A percentile compares a stretch with the other conserved stretches of the same genome.
These are phyloP conservation scores for Metschnikowia koreensis DNA, from an alignment of 805 yeast genomes.

Conservation along the genomic window DNA sequence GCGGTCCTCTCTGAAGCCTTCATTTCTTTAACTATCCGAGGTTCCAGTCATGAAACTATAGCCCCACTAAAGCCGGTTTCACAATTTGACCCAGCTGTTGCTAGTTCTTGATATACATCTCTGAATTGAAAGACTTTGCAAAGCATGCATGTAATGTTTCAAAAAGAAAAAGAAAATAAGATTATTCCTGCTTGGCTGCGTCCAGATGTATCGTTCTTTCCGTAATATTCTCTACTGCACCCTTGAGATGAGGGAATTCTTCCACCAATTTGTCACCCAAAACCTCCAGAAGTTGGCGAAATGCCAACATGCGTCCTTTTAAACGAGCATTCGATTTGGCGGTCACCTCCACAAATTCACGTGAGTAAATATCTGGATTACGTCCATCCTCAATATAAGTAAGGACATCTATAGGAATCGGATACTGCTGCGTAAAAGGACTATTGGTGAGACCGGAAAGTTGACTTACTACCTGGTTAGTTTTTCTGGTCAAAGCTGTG, in stretches of 20 bases:
- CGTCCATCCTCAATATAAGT: constrained; percentile 94
- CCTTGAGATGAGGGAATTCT: constrained; percentile 76
- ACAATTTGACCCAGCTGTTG: too few relatives aligned
- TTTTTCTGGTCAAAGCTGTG: constrained; percentile 38
- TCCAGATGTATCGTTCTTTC: constrained; percentile 26
- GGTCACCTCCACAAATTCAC: constrained; percentile 95
- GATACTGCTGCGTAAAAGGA: constrained; percentile 34
- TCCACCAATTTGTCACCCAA: constrained; percentile 66
- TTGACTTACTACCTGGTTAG: constrained; percentile 43
- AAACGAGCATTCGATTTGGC: constrained; percentile 84
- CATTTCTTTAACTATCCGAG: too few relatives aligned
- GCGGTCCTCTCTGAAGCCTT: too few relatives aligned
- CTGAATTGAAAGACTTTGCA: too few relatives aligned
- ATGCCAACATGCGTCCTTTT: constrained; percentile 78
- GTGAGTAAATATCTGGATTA: constrained; percentile 93
- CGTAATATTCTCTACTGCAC: constrained; percentile 55
- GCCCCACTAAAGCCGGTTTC: too few relatives aligned
- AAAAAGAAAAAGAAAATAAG: not conserved
- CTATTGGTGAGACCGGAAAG: constrained; percentile 33
- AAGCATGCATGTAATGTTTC: too few relatives aligned
- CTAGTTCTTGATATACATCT: too few relatives aligned
- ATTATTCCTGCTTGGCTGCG: constrained; percentile 22
- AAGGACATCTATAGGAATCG: constrained; percentile 80
- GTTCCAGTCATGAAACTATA: too few relatives aligned
- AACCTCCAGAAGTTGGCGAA: constrained; percentile 58